A percentile compares a stretch with the other conserved stretches of the same genome.
phyloP scores from a whole-genome alignment of 192 early-diverging fungal genomes.

The Coemansia pectinata region DNA sequence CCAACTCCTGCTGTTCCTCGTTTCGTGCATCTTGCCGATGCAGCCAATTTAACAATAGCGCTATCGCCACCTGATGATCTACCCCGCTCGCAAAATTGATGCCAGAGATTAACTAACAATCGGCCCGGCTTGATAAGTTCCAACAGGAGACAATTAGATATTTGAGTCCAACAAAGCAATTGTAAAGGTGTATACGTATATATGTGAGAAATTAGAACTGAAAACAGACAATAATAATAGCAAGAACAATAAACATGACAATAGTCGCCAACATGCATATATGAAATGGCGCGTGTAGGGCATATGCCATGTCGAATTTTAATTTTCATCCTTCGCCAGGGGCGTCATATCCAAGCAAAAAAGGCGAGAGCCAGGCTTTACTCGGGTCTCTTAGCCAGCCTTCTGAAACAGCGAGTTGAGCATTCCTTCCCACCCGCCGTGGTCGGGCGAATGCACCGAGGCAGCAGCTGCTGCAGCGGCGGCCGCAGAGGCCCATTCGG shows the following conservation, averaged over 20 bases:
- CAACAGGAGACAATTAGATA: not conserved
- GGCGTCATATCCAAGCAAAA: not conserved
- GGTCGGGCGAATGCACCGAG: not conserved
- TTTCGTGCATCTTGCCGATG: slow-evolving; percentile 4
- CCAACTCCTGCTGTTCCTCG: not conserved
- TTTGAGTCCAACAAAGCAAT: not conserved
- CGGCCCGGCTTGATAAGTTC: too few relatives aligned
- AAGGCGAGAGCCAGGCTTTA: not conserved
- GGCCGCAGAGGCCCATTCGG: not conserved
- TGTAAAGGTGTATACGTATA: not conserved
- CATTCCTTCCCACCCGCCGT: slow-evolving; percentile 8
- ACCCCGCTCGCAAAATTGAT: not conserved
- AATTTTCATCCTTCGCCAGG: not conserved
- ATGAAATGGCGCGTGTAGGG: slow-evolving; percentile 3
- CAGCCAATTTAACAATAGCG: not conserved
- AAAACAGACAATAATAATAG: not conserved
- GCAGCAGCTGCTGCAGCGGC: not conserved
- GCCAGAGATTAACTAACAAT: not conserved
- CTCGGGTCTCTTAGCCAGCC: not conserved
- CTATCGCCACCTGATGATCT: not conserved
- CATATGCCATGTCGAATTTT: slow-evolving; percentile 1
- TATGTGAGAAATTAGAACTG: not conserved
- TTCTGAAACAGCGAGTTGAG: slow-evolving; percentile 18
- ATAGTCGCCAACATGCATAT: not conserved
- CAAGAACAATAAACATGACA: not conserved